A percentile compares a stretch with the other conserved stretches of the same genome.
Evolutionary conservation across 441 rosid genomes (phyloP).

Genomic region (Pelargonium myrrhifolium): DNA sequence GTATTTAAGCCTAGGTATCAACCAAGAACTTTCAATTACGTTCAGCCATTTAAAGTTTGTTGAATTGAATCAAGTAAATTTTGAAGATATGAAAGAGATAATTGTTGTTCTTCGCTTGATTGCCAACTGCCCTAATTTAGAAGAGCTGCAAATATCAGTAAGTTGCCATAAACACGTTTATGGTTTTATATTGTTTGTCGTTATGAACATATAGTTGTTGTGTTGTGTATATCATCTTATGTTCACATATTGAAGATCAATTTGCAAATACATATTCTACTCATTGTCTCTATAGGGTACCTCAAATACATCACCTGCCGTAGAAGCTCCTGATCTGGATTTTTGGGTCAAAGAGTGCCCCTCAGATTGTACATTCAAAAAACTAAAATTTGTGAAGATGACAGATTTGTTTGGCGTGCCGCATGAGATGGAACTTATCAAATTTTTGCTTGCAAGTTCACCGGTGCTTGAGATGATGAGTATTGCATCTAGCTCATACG

Average conservation of each 20-base stretch:
- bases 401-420: slow-evolving; percentile 60
- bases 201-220: not conserved
- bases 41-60: slow-evolving; percentile 49
- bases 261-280: slow-evolving; percentile 2
- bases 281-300: slow-evolving; percentile 41
- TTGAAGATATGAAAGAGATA: slow-evolving; percentile 79
- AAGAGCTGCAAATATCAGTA: slow-evolving; percentile 71
- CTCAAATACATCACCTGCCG: slow-evolving; percentile 38
- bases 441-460: slow-evolving; percentile 63
- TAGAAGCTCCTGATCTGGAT: slow-evolving; percentile 50
- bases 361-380: slow-evolving; percentile 39
- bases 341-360: slow-evolving; percentile 49
- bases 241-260: not conserved
- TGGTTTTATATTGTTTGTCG: slow-evolving; percentile 12
- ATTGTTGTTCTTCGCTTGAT: slow-evolving; percentile 75
- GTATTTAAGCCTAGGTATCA: slow-evolving; percentile 89
- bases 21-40: slow-evolving; percentile 48
- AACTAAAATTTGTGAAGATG: slow-evolving; percentile 54
- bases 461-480: slow-evolving; percentile 52
- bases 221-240: not conserved
- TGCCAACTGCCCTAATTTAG: slow-evolving; percentile 69
- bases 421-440: slow-evolving; percentile 69
- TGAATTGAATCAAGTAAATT: slow-evolving; percentile 79
- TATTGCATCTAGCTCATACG: slow-evolving; percentile 46
- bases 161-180: slow-evolving; percentile 18